Percentiles rank a stretch among this genome's conserved stretches.
These are phyloP conservation scores for Heritiera fomes DNA, from an alignment of 345 rosid species.

Conservation along the genomic window DNA sequence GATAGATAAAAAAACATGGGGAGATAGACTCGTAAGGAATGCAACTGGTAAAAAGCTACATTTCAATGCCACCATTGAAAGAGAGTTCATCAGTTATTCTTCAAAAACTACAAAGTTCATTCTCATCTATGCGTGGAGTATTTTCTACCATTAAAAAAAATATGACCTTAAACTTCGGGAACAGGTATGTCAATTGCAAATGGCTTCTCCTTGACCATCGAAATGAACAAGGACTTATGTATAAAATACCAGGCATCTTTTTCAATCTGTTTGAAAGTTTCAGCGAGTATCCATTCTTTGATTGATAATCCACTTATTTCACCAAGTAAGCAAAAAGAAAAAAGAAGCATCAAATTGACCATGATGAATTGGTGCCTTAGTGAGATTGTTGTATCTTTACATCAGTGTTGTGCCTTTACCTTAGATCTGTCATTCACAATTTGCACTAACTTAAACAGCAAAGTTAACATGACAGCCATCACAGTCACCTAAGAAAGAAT, in stretches of 20 bases:
- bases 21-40: background rate
- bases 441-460: background rate
- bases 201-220: background rate
- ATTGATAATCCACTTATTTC: background rate
- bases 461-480: conserved; percentile 9
- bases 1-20: background rate
- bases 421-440: background rate
- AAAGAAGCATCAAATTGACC: background rate
- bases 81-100: background rate
- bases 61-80: background rate
- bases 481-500: background rate
- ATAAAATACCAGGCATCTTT: background rate
- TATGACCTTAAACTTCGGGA: background rate
- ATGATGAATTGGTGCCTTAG: background rate
- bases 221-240: background rate
- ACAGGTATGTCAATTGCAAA: background rate
- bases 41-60: background rate
- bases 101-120: background rate
- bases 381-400: background rate
- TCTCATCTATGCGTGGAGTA: background rate
- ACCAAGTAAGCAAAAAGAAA: background rate
- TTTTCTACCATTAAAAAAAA: background rate
- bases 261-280: background rate
- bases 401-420: background rate
- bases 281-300: background rate